These are phyloP conservation scores for Penicillium riverlandense DNA, from an alignment of 495 filamentous ascomycete genomes.

Conservation along the genomic window DNA sequence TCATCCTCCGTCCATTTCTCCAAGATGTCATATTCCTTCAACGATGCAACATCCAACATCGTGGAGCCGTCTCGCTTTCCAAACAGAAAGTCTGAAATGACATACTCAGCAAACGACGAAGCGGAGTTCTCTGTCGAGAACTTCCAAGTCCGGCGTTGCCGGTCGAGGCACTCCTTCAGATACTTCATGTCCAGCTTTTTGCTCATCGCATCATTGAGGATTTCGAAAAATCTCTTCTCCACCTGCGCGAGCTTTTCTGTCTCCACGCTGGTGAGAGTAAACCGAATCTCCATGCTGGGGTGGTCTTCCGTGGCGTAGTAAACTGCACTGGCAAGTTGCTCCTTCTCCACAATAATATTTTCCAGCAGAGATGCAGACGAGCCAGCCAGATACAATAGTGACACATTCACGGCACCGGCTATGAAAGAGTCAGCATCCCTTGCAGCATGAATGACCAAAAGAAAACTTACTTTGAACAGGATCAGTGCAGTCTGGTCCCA, in stretches of 20 bases:
- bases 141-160: constrained; percentile 70
- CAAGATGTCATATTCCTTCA: constrained; percentile 70
- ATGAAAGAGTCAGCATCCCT: constrained; percentile 12
- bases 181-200: constrained; percentile 85
- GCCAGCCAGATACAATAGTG: constrained; percentile 79
- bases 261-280: constrained; percentile 75
- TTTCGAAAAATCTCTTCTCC: constrained; percentile 75
- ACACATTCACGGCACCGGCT: constrained; percentile 64
- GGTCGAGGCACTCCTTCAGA: constrained; percentile 73
- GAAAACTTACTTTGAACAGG: constrained; percentile 39
- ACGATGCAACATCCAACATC: constrained; percentile 56
- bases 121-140: constrained; percentile 70
- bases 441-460: background rate
- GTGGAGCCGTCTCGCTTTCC: constrained; percentile 80
- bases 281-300: constrained; percentile 75
- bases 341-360: constrained; percentile 86
- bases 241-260: constrained; percentile 79
- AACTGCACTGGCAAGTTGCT: constrained; percentile 81
- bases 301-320: constrained; percentile 67
- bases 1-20: constrained; percentile 73
- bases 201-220: constrained; percentile 69
- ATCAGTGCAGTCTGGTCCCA: constrained; percentile 76
- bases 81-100: constrained; percentile 88
- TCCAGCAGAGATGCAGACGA: constrained; percentile 90
- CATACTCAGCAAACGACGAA: constrained; percentile 65